These are phyloP conservation scores for Ogataea hybrid DNA, from an alignment of 1,139 yeast species.

Conservation along the genomic window DNA sequence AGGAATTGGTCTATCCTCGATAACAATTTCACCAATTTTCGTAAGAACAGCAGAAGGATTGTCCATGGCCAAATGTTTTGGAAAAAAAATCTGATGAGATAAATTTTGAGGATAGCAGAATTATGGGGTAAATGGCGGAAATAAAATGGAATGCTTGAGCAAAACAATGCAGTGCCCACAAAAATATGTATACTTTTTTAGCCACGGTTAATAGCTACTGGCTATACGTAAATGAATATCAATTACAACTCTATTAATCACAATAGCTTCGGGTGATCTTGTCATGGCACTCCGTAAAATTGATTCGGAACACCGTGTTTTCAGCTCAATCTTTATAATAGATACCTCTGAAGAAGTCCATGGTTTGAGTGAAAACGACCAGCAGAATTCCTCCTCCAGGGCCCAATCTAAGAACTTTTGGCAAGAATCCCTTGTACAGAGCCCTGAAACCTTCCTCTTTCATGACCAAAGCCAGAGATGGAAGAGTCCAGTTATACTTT, in stretches of 20 bases:
- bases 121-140: not conserved
- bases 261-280: not conserved
- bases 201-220: not conserved
- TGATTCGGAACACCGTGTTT: not conserved
- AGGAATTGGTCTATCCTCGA: slow-evolving; percentile 69
- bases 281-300: not conserved
- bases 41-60: slow-evolving; percentile 74
- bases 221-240: not conserved
- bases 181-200: not conserved
- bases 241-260: not conserved
- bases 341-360: slow-evolving; percentile 84
- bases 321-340: slow-evolving; percentile 40
- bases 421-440: slow-evolving; percentile 90
- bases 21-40: slow-evolving; percentile 59
- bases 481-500: slow-evolving; percentile 90
- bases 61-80: slow-evolving; percentile 16
- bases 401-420: slow-evolving; percentile 95
- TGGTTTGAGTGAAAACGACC: slow-evolving; percentile 90
- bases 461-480: slow-evolving; percentile 71
- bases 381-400: slow-evolving; percentile 98
- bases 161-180: not conserved
- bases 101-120: not conserved
- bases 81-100: not conserved
- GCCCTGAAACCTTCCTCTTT: slow-evolving; percentile 90
- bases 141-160: not conserved